phyloP scores from a whole-genome alignment of 163 green algal species.

The Prototheca wickerhamii region DNA sequence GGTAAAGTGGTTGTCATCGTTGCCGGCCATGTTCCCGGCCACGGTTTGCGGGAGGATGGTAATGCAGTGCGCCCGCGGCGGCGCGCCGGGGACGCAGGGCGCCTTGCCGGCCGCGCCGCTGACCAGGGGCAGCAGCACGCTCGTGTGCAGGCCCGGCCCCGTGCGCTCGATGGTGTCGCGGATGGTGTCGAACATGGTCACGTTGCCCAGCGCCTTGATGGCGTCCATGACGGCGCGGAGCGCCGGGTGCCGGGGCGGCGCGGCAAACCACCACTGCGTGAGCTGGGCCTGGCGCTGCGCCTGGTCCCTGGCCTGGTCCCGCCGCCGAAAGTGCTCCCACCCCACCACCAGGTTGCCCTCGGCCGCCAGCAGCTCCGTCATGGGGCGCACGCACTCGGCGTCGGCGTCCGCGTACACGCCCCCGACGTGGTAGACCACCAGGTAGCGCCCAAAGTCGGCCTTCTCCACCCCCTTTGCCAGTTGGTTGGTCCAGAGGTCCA shows the following conservation, averaged over 20 bases:
- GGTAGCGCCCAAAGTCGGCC: conserved; percentile 80
- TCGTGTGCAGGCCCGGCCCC: conserved; percentile 72
- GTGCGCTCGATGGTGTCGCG: conserved; percentile 74
- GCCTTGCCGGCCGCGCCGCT: conserved; percentile 26
- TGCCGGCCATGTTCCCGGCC: conserved; percentile 42
- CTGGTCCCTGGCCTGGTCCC: too few species aligned
- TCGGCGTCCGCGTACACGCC: conserved; percentile 87
- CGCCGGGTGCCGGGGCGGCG: conserved; percentile 68
- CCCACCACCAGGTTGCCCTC: conserved; percentile 72
- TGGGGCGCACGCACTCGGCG: conserved; percentile 53
- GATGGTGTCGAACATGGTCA: conserved; percentile 37
- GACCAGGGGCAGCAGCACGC: conserved; percentile 63
- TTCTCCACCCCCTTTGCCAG: conserved; percentile 73
- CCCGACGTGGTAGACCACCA: conserved; percentile 67
- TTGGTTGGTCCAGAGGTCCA: conserved; percentile 59
- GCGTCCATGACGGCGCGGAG: conserved; percentile 65
- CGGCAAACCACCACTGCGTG: conserved; percentile 79
- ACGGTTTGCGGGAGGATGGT: conserved; percentile 70
- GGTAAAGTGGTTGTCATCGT: conserved; percentile 41
- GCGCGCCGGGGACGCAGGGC: conserved; percentile 30
- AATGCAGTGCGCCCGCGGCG: conserved; percentile 51
- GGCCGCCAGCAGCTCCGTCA: conserved; percentile 52
- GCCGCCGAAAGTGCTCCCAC: conserved; percentile 60
- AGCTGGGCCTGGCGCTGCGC: conserved; percentile 42
- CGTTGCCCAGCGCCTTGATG: conserved; percentile 43